Evolutionary conservation across 2,329 filamentous ascomycete genomes (phyloP).

Genomic region (Stagonosporopsis cucurbitacearum): DNA sequence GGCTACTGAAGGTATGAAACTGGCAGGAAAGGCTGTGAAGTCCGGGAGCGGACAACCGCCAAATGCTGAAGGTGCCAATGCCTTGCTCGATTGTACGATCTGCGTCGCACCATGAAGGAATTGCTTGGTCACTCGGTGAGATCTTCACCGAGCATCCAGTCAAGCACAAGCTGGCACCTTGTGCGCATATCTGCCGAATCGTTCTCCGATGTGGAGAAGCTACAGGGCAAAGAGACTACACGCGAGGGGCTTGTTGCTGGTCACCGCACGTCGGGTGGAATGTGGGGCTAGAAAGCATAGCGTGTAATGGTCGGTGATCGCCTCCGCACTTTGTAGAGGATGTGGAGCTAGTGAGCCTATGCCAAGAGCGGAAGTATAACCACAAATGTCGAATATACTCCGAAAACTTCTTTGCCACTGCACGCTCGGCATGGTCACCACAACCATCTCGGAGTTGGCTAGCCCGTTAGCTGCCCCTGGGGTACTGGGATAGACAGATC

Average conservation of each 20-base stretch:
- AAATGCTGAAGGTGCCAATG: neutral
- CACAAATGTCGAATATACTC: neutral
- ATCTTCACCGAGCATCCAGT: constrained; percentile 3
- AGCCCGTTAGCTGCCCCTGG: constrained; percentile 5
- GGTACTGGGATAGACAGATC: neutral
- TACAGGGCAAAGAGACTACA: too few relatives aligned
- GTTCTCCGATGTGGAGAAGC: neutral
- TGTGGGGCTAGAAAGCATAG: constrained; percentile 4
- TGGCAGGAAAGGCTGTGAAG: neutral
- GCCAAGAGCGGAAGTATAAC: neutral
- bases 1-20: neutral
- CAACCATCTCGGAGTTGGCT: constrained; percentile 3
- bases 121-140: neutral
- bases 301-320: neutral
- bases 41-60: neutral
- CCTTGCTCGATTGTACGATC: neutral
- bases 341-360: neutral
- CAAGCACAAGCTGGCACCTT: neutral
- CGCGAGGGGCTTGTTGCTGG: too few relatives aligned
- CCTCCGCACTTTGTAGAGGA: neutral
- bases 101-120: neutral
- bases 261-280: too few relatives aligned
- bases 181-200: neutral
- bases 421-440: neutral
- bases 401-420: neutral